Evolutionary conservation across 192 early-diverging fungal genomes (phyloP), one percentile per base, ranked within the genome.

Genomic region (Linnemannia exigua): DNA sequence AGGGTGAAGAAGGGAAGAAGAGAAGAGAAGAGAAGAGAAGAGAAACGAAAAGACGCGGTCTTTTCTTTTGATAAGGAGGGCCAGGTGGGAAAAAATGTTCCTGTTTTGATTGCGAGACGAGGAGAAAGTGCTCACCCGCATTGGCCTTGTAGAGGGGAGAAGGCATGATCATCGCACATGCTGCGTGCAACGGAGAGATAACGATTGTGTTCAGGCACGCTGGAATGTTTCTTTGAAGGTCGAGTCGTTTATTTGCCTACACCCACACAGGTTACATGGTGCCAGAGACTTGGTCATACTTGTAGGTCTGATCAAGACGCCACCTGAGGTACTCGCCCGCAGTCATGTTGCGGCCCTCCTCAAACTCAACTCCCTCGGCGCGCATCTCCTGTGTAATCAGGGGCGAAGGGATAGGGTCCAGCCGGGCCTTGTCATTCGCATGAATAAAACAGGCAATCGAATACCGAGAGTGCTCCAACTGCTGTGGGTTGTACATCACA

Each of bases 361-460:
- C 79, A 77, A 86, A 86, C 75, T 86, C 84, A 6, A 86, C 75
- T 25, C 44, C 73, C 22, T 81, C 75, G 8, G 54, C 66, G 15
- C 74, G 70, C 71, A 83, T 78, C 58, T 77, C 72, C 8, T 84
- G 76, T 19, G 81, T 70, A 8, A 90, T 77, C 41, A 88, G 37
- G 0, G 76, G 77, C 14, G 83, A 88, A 16, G 92, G 90, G 52
- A 93, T 90, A 25, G 88, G 81, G 20, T 82, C 88, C 70, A 95
- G 86, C 8, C 76, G 84, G 1, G 87, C 88, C 46, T 47, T 69
- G 38, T 91, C 87, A 61, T 90, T 88, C 22, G 93, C 81, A 72
- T 93, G 92, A n/a, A 88, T 88, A 75, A 94, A 94, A 61, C 88
- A 93, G 5, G 92, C 91, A 48, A 94, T 92, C 7, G 91, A 92